A percentile compares a stretch with the other conserved stretches of the same genome.
Evolutionary conservation across 805 yeast genomes (phyloP).

Genomic region (Debaryomyces tyrocola): DNA sequence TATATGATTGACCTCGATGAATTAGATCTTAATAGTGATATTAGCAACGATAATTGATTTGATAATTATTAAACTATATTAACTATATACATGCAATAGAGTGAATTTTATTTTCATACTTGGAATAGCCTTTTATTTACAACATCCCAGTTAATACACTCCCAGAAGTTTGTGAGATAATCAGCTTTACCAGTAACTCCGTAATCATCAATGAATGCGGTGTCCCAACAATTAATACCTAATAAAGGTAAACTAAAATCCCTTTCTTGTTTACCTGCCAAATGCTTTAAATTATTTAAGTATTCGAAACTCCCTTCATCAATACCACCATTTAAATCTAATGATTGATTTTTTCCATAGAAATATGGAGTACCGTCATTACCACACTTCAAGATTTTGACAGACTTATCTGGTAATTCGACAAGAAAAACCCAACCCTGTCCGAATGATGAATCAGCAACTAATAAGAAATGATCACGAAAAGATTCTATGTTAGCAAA

Average conservation of each 20-base stretch:
- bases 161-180: conserved; percentile 75
- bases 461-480: conserved; percentile 46
- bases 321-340: conserved; percentile 77
- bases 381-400: conserved; percentile 55
- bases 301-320: conserved; percentile 52
- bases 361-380: conserved; percentile 80
- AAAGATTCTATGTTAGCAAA: conserved; percentile 47
- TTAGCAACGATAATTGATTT: neutral
- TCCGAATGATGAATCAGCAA: conserved; percentile 56
- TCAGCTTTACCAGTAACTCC: conserved; percentile 73
- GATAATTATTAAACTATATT: neutral
- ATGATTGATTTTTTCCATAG: conserved; percentile 64
- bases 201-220: conserved; percentile 81
- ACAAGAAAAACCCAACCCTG: conserved; percentile 78
- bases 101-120: conserved; percentile 13
- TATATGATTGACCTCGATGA: conserved; percentile 22
- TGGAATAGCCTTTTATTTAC: conserved; percentile 53
- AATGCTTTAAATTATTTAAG: conserved; percentile 42
- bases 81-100: conserved; percentile 6
- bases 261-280: conserved; percentile 40
- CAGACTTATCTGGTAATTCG: conserved; percentile 60
- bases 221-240: conserved; percentile 84
- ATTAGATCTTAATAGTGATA: conserved; percentile 1
- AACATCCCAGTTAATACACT: conserved; percentile 81
- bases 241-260: conserved; percentile 75